These are phyloP conservation scores for Mycotypha africana DNA, from an alignment of 371 early-diverging fungal species.

Conservation along the genomic window DNA sequence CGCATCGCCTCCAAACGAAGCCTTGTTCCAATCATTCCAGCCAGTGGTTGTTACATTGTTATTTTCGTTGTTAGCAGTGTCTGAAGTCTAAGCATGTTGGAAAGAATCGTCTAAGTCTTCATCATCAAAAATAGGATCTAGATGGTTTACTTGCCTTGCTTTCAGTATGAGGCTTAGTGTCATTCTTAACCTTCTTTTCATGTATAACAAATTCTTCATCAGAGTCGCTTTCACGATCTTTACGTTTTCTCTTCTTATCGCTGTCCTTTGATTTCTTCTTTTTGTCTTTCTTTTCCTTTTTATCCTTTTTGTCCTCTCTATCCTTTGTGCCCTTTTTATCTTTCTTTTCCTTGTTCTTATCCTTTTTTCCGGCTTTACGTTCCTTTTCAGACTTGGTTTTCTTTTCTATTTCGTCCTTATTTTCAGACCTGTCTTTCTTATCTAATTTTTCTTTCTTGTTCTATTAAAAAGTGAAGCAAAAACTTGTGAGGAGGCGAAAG, in stretches of 20 bases:
- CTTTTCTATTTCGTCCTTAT: constrained; percentile 1
- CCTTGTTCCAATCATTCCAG: constrained; percentile 50
- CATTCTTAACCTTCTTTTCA: no score
- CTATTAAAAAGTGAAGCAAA: background rate
- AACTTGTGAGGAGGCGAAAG: no score
- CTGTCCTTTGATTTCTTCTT: constrained; percentile 3
- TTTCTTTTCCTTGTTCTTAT: no score
- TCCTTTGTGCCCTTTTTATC: background rate
- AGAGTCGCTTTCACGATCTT: constrained; percentile 12
- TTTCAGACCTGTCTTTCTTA: constrained; percentile 3
- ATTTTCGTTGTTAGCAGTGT: no score
- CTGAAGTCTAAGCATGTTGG: no score
- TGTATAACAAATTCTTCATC: constrained; percentile 13
- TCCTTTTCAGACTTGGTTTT: background rate
- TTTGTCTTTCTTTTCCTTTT: constrained; percentile 8
- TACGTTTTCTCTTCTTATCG: constrained; percentile 14
- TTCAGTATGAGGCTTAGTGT: no score
- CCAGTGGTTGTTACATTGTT: constrained; percentile 10
- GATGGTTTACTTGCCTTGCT: no score
- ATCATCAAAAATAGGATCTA: no score
- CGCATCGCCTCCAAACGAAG: constrained; percentile 41
- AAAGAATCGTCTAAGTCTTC: no score
- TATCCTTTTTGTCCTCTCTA: constrained; percentile 5
- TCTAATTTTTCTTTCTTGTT: constrained; percentile 2
- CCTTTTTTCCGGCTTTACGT: no score